Percentiles rank a stretch among this genome's conserved stretches.
Evolutionary conservation across 192 early-diverging fungal species (phyloP).

Genomic region (Coemansia sp.): DNA sequence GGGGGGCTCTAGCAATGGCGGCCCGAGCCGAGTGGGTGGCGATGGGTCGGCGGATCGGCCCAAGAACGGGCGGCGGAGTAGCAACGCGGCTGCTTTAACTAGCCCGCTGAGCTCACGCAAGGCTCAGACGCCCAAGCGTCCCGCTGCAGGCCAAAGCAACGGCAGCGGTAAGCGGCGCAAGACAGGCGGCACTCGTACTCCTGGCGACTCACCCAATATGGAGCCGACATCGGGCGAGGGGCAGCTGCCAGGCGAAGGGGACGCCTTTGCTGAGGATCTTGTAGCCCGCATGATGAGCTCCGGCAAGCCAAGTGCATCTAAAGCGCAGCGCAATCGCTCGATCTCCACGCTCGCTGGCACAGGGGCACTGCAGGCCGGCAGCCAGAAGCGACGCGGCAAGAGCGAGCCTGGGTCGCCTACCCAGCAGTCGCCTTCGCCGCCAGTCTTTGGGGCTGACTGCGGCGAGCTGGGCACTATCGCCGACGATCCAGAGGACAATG

Average conservation of each 20-base stretch:
- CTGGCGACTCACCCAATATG: not conserved
- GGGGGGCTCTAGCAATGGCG: not conserved
- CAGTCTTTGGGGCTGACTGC: conserved; percentile 3
- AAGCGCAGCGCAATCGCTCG: conserved; percentile 25
- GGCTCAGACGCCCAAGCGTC: conserved; percentile 19
- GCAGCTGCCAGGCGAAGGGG: not conserved
- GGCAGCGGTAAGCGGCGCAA: conserved; percentile 2
- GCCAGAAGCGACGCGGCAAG: conserved; percentile 20
- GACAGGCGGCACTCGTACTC: not conserved
- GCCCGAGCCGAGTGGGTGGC: not conserved
- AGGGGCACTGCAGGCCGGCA: not conserved
- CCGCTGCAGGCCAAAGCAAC: not conserved
- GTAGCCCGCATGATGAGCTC: conserved; percentile 32
- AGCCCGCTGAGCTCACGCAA: conserved; percentile 6
- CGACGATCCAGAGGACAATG: not conserved
- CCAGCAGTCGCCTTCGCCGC: conserved; percentile 14
- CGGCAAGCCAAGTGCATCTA: conserved; percentile 15
- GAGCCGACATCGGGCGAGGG: not conserved
- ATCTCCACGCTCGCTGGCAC: conserved; percentile 14
- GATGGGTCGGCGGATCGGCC: not conserved
- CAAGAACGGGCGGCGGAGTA: not conserved
- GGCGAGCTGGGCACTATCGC: not conserved
- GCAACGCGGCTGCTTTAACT: not conserved
- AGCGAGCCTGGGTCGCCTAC: conserved; percentile 43
- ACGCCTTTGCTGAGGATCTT: conserved; percentile 21